Conservation (phyloP, 2,329 filamentous ascomycete genomes). For the Fusarium sublunatum region DNA sequence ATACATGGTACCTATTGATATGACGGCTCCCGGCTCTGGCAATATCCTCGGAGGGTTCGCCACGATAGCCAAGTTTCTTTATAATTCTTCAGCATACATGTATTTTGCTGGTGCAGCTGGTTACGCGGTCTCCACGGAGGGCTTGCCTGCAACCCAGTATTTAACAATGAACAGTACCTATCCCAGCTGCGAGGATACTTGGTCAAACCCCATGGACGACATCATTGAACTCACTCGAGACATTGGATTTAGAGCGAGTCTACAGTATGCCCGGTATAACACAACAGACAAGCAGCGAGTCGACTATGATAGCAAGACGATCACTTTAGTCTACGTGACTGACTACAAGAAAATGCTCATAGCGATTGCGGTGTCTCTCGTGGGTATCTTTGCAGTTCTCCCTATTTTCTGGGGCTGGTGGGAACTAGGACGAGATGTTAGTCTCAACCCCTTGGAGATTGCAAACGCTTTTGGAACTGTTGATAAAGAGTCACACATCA, state of each 20-base stretch:
- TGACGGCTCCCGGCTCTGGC: slow-evolving; percentile 7
- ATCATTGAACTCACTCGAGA: slow-evolving; percentile 40
- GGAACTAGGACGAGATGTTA: slow-evolving; percentile 41
- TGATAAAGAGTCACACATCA: slow-evolving; percentile 30
- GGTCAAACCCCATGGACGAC: slow-evolving; percentile 40
- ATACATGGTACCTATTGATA: slow-evolving; percentile 29
- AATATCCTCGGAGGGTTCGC: slow-evolving; percentile 36
- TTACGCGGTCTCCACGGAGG: slow-evolving; percentile 15
- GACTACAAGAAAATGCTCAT: slow-evolving; percentile 40
- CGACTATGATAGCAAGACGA: slow-evolving; percentile 22
- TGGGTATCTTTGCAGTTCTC: slow-evolving; percentile 32
- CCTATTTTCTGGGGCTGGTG: slow-evolving; percentile 43
- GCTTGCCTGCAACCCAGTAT: slow-evolving; percentile 35
- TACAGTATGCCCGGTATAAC: slow-evolving; percentile 37
- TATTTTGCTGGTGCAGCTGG: slow-evolving; percentile 32
- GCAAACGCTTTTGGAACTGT: slow-evolving; percentile 40
- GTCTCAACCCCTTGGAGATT: slow-evolving; percentile 38
- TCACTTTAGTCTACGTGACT: slow-evolving; percentile 32
- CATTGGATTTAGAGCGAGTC: slow-evolving; percentile 36
- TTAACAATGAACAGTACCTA: slow-evolving; percentile 25
- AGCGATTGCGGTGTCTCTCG: slow-evolving; percentile 27
- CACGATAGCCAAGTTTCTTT: slow-evolving; percentile 25
- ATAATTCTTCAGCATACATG: slow-evolving; percentile 23
- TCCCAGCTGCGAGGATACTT: slow-evolving; percentile 18
- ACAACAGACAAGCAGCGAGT: slow-evolving; percentile 34